Evolutionary conservation across 2,329 filamentous ascomycete species (phyloP).

Genomic region (Ceratocystis smalleyi): DNA sequence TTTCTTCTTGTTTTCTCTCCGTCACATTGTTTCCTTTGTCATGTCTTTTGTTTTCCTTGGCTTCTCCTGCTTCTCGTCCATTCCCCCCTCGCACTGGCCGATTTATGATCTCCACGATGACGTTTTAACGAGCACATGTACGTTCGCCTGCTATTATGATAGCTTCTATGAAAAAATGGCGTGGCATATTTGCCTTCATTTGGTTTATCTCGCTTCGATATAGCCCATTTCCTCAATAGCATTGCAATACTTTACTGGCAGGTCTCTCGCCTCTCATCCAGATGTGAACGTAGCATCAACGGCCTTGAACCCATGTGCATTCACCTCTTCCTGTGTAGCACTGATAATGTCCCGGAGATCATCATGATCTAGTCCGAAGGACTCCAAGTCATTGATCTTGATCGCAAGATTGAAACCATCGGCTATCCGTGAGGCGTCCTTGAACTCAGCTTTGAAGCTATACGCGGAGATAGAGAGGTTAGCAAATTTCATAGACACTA

Average conservation of each 20-base stretch:
- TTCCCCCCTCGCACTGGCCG: background rate
- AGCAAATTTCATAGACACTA: background rate
- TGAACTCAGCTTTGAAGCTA: background rate
- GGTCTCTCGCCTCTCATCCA: background rate
- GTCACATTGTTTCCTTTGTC: background rate
- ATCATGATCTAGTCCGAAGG: slow-evolving; percentile 22
- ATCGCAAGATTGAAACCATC: background rate
- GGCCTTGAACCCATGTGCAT: background rate
- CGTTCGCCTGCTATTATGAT: background rate
- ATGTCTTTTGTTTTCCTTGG: slow-evolving; percentile 1
- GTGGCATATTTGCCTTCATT: background rate
- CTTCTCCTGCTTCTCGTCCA: background rate
- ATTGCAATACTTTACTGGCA: background rate
- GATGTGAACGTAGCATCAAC: background rate
- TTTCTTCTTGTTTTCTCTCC: background rate
- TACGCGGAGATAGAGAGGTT: background rate
- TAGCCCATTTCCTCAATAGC: background rate
- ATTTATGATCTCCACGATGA: background rate
- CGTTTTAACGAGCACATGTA: background rate
- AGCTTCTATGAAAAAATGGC: slow-evolving; percentile 1
- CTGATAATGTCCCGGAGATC: slow-evolving; percentile 18
- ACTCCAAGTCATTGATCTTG: background rate
- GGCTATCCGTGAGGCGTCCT: background rate
- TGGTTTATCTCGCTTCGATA: background rate
- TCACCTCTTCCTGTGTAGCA: background rate